Evolutionary conservation across 352 stramenopile genomes (phyloP).

Genomic region (Phytopythium boreale): DNA sequence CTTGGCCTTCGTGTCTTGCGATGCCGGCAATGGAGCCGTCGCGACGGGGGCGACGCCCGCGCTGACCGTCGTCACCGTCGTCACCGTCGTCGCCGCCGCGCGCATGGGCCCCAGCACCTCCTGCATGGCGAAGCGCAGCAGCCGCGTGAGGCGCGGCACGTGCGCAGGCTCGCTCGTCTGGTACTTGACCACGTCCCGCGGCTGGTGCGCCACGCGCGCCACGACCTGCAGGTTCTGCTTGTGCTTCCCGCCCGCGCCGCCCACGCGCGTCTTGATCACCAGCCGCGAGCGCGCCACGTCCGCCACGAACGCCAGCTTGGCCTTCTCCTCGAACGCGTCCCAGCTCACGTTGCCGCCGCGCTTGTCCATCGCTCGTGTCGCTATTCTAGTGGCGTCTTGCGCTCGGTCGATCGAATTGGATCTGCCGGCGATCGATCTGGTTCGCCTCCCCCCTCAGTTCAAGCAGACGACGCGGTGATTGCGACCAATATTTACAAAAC

Average conservation of each 20-base stretch:
- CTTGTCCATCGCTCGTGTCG: slow-evolving; percentile 3
- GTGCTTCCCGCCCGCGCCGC: slow-evolving; percentile 9
- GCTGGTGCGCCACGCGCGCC: slow-evolving; percentile 39
- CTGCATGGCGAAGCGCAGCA: slow-evolving; percentile 71
- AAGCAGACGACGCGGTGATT: no score
- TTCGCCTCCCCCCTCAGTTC: no score
- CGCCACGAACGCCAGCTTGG: slow-evolving; percentile 57
- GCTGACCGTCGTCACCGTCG: not conserved
- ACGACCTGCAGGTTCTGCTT: slow-evolving; percentile 29
- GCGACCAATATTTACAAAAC: no score
- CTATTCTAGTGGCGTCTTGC: not conserved
- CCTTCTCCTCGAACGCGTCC: slow-evolving; percentile 71
- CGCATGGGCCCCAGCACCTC: slow-evolving; percentile 62
- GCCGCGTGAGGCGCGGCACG: slow-evolving; percentile 38
- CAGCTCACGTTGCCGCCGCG: slow-evolving; percentile 31
- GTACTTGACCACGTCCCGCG: slow-evolving; percentile 25
- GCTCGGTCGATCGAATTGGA: no score
- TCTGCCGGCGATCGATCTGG: no score
- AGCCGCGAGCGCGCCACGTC: slow-evolving; percentile 52
- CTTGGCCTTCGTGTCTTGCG: slow-evolving; percentile 15
- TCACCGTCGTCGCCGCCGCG: slow-evolving; percentile 6
- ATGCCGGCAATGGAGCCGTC: not conserved
- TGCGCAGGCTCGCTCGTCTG: slow-evolving; percentile 22
- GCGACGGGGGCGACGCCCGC: not conserved
- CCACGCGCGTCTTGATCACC: slow-evolving; percentile 55